Base-by-base conservation (phyloP, 192 early-diverging fungal species). In the Entomortierella lignicola region DNA sequence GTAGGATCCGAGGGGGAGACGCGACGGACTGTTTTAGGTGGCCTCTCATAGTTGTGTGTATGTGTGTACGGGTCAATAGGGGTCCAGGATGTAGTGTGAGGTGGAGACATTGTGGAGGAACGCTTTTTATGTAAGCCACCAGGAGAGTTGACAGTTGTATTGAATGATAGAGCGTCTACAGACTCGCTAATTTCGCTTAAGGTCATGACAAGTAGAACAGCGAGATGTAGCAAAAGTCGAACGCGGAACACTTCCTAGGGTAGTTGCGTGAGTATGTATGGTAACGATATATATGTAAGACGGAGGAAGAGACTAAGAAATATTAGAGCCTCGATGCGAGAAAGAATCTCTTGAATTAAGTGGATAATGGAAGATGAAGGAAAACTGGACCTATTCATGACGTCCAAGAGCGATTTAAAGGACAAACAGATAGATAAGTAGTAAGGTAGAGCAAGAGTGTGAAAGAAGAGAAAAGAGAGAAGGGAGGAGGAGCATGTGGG, bases 171-270 rank as follows among this genome's bases (percentile, higher is more conserved):
- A 13, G 61, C 47, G 32, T 57, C 51, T 29, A 34, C 34, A 47
- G 73, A 62, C 55, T 77, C 66, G 59, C 25, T 69, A 29, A 59
- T 68, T 44, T 77, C 73, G 25, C 72, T 69, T 31, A 61, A 69
- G 44, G 73, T 77, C 66, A 75, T 75, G 26, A 57, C 57, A 60
- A 60, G 42, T 34, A 50, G 51, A 25, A 23, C 29, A 17, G 42
- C 32, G 20, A 43, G 26, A 59, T 17, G 6, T 42, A 10, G 8
- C 6, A 13, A 42, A 42, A 10, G 6, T 42, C 39, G 13, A 42
- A 42, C 13, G 39, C n/a, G n/a, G n/a, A n/a, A n/a, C n/a, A n/a
- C n/a, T n/a, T n/a, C n/a, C n/a, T n/a, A n/a, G 34, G 34, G 34
- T 4, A 4, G 47, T 23, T 15, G 47, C 1, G 63, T 39, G 26